Conservation (phyloP, 257 asterid species). For the Solanum verrucosum region DNA sequence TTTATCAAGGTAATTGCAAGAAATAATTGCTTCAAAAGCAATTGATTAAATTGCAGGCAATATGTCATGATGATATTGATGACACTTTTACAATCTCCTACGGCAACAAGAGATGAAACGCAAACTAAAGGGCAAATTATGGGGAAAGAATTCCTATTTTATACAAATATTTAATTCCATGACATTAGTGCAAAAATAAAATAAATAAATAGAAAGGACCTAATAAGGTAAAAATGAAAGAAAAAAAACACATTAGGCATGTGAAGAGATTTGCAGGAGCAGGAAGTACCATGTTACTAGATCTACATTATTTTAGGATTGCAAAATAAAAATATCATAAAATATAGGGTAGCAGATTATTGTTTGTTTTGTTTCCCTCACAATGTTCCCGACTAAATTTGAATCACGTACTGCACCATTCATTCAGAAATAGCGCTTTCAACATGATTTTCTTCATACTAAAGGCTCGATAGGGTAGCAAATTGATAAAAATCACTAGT, state of each 20-base stretch:
- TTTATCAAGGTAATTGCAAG: neutral
- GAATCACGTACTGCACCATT: too few relatives aligned
- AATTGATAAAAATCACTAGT: neutral
- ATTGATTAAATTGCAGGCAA: neutral
- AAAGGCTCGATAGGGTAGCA: neutral
- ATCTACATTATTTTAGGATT: neutral
- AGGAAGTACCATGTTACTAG: neutral
- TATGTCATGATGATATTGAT: neutral
- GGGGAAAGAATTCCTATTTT: neutral
- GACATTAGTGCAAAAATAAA: neutral
- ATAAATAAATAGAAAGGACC: neutral
- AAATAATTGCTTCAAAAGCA: neutral
- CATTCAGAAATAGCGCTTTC: too few relatives aligned
- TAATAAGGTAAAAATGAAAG: neutral
- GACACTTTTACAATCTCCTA: neutral
- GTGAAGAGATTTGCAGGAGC: neutral
- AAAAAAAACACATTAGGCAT: neutral
- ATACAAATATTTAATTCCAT: neutral
- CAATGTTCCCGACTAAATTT: too few relatives aligned
- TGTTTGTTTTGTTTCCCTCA: too few relatives aligned
- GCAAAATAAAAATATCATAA: neutral
- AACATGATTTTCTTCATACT: too few relatives aligned
- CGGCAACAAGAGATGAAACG: neutral
- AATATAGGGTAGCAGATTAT: neutral
- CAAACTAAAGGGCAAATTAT: neutral